Evolutionary conservation across 2,329 filamentous ascomycete genomes (phyloP), one percentile per base, ranked within the genome.

Genomic region (Aspergillus sp.): DNA sequence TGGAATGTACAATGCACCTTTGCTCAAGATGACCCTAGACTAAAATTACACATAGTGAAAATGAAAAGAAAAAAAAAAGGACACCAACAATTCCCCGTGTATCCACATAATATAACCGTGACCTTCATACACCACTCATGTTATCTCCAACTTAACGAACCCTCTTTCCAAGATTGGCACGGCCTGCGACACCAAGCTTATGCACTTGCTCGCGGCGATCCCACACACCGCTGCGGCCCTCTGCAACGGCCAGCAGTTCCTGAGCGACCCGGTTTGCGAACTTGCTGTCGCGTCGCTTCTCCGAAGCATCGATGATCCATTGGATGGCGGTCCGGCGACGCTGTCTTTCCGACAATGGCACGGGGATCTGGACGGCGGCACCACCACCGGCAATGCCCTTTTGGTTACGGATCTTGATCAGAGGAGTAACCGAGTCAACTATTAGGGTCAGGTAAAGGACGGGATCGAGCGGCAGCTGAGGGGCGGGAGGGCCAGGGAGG

Each of bases 351-450:
- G 77, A 74, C 17, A 97, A 75, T 1, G 93, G 91, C 19, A 84
- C 76, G 0, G 93, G 93, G 32, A 96, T 79, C 48, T 91, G 88
- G 49, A 96, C 79, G 10, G 88, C 81, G 32, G 82, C 79, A 68
- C 93, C 93, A 74, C 93, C 93, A 70, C 91, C 91, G 1, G 86
- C 88, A 32, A 86, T 81, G 57, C 89, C 90, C 61, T 82, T 82
- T 59, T 89, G 80, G 52, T 80, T 79, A 47, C 83, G 81, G 62
- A 98, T 84, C 56, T 86, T 85, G 62, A 98, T 75, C 13, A 98
- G 79, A 7, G 93, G 93, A 1, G 90, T 88, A 20, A 98, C 85
- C 7, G 88, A 94, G 76, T 98, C 93, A 61, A 98, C 84, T 27
- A 90, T 90, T 27, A 94, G 78, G 10, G 86, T 88, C 43, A 98